phyloP scores from a whole-genome alignment of 345 rosid species.

The Clarkia xantiana region DNA sequence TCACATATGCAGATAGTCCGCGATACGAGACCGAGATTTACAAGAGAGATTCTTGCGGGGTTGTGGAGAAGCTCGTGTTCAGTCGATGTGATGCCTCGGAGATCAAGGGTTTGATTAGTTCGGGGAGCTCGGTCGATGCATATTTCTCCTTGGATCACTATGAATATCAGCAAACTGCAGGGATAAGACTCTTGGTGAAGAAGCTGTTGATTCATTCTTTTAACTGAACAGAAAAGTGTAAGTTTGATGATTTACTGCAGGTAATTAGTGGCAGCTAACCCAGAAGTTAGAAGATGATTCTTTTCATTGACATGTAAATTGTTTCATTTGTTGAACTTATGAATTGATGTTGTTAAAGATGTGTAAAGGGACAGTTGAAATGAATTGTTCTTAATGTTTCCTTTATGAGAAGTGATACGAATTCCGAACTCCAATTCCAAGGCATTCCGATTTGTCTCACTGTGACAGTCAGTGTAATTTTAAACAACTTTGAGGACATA shows the following conservation, averaged over 20 bases:
- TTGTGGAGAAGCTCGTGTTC: constrained; percentile 33
- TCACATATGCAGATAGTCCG: constrained; percentile 24
- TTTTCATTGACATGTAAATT: too few relatives aligned
- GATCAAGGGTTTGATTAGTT: constrained; percentile 25
- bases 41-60: constrained; percentile 45
- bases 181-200: constrained; percentile 55
- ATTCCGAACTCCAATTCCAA: too few relatives aligned
- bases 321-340: too few relatives aligned
- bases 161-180: constrained; percentile 60
- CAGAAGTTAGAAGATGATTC: too few relatives aligned
- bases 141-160: constrained; percentile 53
- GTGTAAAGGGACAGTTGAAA: too few relatives aligned
- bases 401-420: too few relatives aligned
- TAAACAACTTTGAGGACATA: too few relatives aligned
- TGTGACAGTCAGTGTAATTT: too few relatives aligned
- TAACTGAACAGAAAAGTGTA: constrained; percentile 1
- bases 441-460: too few relatives aligned
- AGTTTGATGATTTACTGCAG: too few relatives aligned
- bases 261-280: too few relatives aligned
- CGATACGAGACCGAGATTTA: constrained; percentile 46
- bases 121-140: constrained; percentile 46
- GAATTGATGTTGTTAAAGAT: constrained; percentile 1
- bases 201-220: constrained; percentile 33
- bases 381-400: too few relatives aligned
- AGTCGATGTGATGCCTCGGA: constrained; percentile 31